Base-by-base conservation (phyloP, 176 grass and related monocot genomes). In the Alopecurus myosuroides region DNA sequence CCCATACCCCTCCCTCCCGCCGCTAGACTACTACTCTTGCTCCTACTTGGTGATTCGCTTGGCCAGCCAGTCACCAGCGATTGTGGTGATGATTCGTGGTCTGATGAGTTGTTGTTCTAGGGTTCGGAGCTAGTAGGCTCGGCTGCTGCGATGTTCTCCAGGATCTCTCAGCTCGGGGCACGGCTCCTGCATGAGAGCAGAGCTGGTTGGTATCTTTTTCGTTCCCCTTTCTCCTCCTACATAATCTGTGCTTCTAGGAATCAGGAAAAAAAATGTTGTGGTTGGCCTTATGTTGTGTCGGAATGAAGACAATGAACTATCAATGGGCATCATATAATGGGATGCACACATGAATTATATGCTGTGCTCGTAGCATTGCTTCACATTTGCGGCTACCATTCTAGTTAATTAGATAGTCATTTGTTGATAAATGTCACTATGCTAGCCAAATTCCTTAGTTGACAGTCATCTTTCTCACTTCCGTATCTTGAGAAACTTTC, bases 81-180 rank as follows among this genome's bases (percentile, higher is more conserved):
- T 39, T 48, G 11, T 58, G 79, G 77, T 31, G 48, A 48, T 79
- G 75, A 83, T 84, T 84, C 37, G 57, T 49, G 14, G 64, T 30
- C 6, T 79, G 65, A 23, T 78, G 74, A 6, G 20, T 10, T 60
- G 48, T 7, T 85, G 66, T 3, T 84, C 80, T 84, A 87, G 89
- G 89, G 68, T 90, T 90, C 85, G 68, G 75, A 76, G 68, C 75
- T 4, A 28, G 33, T 9, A 67, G 57, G n/a, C 9, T 15, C 8
- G 2, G 44, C 57, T 41, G 61, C 46, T 26, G 58, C 48, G 57
- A 92, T 92, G 87, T 49, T 92, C 6, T 81, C 87, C 29, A 84
- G 87, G 82, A 40, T 92, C 76, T 89, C 91, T 3, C 91, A 63
- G 64, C 52, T 92, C 8, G 87, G 84, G 34, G 44, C 58, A 52